These are phyloP conservation scores for Microbotryum silenes-acaulis DNA, from an alignment of 1,284 basidiomycete genomes.

Conservation along the genomic window DNA sequence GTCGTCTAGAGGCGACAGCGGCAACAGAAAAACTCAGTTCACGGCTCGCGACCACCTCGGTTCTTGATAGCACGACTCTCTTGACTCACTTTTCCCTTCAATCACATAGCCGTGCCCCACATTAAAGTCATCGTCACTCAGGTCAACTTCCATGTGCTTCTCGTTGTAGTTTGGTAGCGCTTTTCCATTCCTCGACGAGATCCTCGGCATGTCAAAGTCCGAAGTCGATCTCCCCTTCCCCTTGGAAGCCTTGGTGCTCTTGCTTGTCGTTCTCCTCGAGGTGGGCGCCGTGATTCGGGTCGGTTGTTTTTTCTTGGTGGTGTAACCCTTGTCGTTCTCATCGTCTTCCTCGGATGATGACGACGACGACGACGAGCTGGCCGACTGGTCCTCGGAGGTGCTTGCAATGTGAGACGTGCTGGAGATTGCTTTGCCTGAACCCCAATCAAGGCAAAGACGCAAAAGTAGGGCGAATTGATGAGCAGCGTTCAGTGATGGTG, in stretches of 20 bases:
- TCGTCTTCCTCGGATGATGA: neutral
- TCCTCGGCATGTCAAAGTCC: slow-evolving; percentile 29
- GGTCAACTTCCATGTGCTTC: slow-evolving; percentile 18
- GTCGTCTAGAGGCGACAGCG: neutral
- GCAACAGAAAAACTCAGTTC: neutral
- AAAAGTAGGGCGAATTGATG: neutral
- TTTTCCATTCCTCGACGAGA: slow-evolving; percentile 32
- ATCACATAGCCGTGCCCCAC: slow-evolving; percentile 2
- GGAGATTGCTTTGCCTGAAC: too few relatives aligned
- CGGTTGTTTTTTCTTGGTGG: slow-evolving; percentile 21
- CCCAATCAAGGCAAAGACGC: neutral
- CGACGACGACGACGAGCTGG: slow-evolving; percentile 8
- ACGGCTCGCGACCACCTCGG: too few relatives aligned
- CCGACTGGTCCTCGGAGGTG: slow-evolving; percentile 15
- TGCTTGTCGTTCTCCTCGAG: neutral
- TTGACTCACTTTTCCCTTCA: slow-evolving; percentile 13
- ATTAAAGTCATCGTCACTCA: slow-evolving; percentile 23
- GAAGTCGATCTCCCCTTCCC: slow-evolving; percentile 6
- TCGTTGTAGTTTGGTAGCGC: slow-evolving; percentile 34
- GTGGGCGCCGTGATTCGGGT: neutral
- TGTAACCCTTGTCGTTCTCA: slow-evolving; percentile 15
- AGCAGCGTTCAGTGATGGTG: too few relatives aligned
- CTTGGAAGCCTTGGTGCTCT: slow-evolving; percentile 6
- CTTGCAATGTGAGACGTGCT: too few relatives aligned
- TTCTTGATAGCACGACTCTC: too few relatives aligned